Percentiles rank a stretch among this genome's conserved stretches.
Evolutionary conservation across 2,329 filamentous ascomycete species (phyloP).

Genomic region (Phoma sp.): DNA sequence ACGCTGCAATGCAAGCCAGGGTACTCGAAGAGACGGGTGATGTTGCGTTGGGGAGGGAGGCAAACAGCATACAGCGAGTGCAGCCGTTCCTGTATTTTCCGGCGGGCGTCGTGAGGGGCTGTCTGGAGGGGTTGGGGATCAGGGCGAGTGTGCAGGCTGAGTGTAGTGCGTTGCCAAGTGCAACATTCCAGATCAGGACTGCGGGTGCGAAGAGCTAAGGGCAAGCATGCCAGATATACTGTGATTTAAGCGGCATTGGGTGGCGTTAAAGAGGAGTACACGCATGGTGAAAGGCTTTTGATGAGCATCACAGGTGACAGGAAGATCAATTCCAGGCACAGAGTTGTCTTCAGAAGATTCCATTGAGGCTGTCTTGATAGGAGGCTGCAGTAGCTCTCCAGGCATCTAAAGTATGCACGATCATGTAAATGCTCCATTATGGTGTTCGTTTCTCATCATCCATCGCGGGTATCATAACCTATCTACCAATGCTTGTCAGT

Average conservation of each 20-base stretch:
- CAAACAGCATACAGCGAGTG: conserved; percentile 40
- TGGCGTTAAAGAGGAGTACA: conserved; percentile 27
- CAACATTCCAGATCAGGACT: conserved; percentile 96
- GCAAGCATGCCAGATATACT: neutral
- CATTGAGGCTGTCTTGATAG: conserved; percentile 10
- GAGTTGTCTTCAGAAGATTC: conserved; percentile 11
- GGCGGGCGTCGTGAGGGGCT: conserved; percentile 88
- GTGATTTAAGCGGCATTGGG: conserved; percentile 40
- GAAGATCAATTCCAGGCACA: neutral
- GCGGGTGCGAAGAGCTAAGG: conserved; percentile 68
- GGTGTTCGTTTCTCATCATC: conserved; percentile 23
- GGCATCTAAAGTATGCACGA: conserved; percentile 2
- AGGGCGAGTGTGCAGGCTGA: conserved; percentile 91
- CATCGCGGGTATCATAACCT: conserved; percentile 24
- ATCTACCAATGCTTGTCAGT: conserved; percentile 15
- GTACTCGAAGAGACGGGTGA: conserved; percentile 43
- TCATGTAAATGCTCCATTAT: conserved; percentile 10
- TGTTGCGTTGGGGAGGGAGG: conserved; percentile 58
- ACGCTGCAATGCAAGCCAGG: conserved; percentile 34
- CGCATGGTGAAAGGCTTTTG: neutral
- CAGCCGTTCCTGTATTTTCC: conserved; percentile 87
- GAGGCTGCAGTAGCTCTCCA: conserved; percentile 15
- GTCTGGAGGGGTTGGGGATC: conserved; percentile 90
- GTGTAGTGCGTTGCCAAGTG: conserved; percentile 81
- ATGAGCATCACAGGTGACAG: neutral